Evolutionary conservation across 805 yeast genomes (phyloP), one percentile per base, ranked within the genome.

Genomic region (Wickerhamomyces chaumierensis): DNA sequence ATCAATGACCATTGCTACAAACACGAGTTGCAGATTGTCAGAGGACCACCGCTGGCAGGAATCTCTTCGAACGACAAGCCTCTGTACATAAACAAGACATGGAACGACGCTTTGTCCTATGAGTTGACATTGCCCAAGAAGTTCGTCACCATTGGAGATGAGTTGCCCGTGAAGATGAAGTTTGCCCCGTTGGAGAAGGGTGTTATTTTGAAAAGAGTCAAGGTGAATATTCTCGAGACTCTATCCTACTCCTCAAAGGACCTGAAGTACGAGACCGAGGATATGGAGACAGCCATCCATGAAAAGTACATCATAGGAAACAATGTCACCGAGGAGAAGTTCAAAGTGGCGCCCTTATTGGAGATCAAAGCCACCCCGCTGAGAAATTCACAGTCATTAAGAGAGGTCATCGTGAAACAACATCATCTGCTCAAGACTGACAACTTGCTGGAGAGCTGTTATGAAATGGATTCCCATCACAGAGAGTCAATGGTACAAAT

Each of bases 41-140:
- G 72, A 43, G 61, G 63, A 0, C 71, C 71, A 2, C 71, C 71
- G 5, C 47, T 51, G 8, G 44, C 47, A 5, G 63, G 65, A 1
- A 42, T 56, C 2, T 57, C 66, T 0, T 62, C 69, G 1, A 60
- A 61, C 5, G 80, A 81, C 52, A 83, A 81, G 51, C 86, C 94
- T 0, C 71, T 83, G 15, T 81, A 78, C 54, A 85, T 83, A 28
- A 81, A 79, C 53, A 67, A 83, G 44, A 68, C 76, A 1, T 83
- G 92, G 92, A 75, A 76, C 47, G 78, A 81, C 39, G 56, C 85
- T 0, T 57, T 83, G 29, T 75, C 76, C 40, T 83, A 83, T 56
- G 81, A 81, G 45, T 68, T 83, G 14, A 71, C 86, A 0, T 69
- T 83, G 42, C 87, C 88, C 0, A 69, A 69, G 41, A 83, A 82